Conservation (phyloP, 2,329 filamentous ascomycete genomes). For the Penicillium glabrum region DNA sequence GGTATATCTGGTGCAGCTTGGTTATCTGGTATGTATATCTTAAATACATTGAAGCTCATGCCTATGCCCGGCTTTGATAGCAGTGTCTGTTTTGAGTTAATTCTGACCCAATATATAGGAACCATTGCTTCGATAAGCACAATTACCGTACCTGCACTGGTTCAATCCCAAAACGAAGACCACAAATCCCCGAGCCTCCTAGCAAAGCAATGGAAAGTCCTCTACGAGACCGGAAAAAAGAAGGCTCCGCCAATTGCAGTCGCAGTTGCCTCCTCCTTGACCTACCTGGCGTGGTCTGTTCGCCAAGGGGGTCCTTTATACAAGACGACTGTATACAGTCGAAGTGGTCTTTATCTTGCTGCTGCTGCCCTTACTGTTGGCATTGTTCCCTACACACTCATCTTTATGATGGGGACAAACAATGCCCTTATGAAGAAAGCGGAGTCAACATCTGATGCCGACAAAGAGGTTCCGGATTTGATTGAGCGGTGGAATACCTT, state of each 20-base stretch:
- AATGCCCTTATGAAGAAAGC: slow-evolving; percentile 23
- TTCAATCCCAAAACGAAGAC: slow-evolving; percentile 18
- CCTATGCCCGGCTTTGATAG: neutral
- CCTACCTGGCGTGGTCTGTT: slow-evolving; percentile 31
- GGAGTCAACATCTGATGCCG: slow-evolving; percentile 1
- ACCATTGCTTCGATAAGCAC: slow-evolving; percentile 29
- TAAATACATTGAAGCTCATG: neutral
- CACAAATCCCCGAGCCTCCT: slow-evolving; percentile 7
- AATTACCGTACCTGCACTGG: slow-evolving; percentile 25
- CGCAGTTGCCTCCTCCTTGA: slow-evolving; percentile 19
- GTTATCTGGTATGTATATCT: slow-evolving; percentile 25
- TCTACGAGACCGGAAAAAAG: slow-evolving; percentile 22
- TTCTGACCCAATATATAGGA: slow-evolving; percentile 10
- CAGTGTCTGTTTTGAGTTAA: neutral
- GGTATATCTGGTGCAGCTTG: slow-evolving; percentile 32
- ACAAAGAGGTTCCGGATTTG: slow-evolving; percentile 15
- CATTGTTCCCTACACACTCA: slow-evolving; percentile 36
- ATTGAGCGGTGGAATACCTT: slow-evolving; percentile 21
- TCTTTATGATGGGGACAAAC: slow-evolving; percentile 31
- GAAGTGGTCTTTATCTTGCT: slow-evolving; percentile 21
- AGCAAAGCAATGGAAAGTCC: slow-evolving; percentile 15
- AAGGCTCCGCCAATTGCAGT: slow-evolving; percentile 28
- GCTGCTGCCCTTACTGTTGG: slow-evolving; percentile 30
- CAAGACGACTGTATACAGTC: slow-evolving; percentile 9
- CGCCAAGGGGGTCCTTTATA: slow-evolving; percentile 13